Evolutionary conservation across 2,329 filamentous ascomycete species (phyloP).

Genomic region (Diaporthe batatas): DNA sequence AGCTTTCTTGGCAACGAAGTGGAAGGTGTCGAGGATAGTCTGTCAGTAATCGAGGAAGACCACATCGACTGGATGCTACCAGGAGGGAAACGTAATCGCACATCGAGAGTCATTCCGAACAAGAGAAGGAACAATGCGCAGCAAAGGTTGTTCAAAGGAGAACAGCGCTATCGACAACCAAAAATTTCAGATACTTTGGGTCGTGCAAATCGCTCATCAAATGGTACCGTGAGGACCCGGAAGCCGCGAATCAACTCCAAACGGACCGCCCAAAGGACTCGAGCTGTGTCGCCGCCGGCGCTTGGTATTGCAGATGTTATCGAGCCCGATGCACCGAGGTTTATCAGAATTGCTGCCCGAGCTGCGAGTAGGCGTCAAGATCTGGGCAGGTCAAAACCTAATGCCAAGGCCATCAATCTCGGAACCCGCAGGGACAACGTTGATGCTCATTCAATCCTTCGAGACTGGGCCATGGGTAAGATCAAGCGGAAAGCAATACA

Average conservation of each 20-base stretch:
- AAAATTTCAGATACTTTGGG: slow-evolving; percentile 49
- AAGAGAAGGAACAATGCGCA: slow-evolving; percentile 47
- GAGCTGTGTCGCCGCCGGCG: slow-evolving; percentile 50
- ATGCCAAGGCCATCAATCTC: slow-evolving; percentile 69
- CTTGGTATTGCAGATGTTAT: slow-evolving; percentile 74
- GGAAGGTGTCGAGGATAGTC: slow-evolving; percentile 42
- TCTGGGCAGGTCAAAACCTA: slow-evolving; percentile 68
- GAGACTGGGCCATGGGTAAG: slow-evolving; percentile 67
- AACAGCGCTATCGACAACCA: slow-evolving; percentile 48
- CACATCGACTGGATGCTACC: slow-evolving; percentile 65
- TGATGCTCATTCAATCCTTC: slow-evolving; percentile 66
- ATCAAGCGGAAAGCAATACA: slow-evolving; percentile 56
- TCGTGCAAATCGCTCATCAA: slow-evolving; percentile 28
- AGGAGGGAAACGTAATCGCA: slow-evolving; percentile 56
- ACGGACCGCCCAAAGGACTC: slow-evolving; percentile 17
- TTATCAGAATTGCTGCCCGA: slow-evolving; percentile 73
- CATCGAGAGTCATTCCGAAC: slow-evolving; percentile 48
- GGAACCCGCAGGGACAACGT: slow-evolving; percentile 71
- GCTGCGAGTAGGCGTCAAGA: slow-evolving; percentile 61
- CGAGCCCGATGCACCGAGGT: slow-evolving; percentile 65
- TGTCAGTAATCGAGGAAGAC: slow-evolving; percentile 64
- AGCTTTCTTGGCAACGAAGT: slow-evolving; percentile 2
- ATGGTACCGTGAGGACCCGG: neutral
- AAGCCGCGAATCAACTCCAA: slow-evolving; percentile 33
- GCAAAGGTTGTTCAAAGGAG: slow-evolving; percentile 51